Conservation (phyloP, 345 rosid species). For the Eutrema heterophyllum region DNA sequence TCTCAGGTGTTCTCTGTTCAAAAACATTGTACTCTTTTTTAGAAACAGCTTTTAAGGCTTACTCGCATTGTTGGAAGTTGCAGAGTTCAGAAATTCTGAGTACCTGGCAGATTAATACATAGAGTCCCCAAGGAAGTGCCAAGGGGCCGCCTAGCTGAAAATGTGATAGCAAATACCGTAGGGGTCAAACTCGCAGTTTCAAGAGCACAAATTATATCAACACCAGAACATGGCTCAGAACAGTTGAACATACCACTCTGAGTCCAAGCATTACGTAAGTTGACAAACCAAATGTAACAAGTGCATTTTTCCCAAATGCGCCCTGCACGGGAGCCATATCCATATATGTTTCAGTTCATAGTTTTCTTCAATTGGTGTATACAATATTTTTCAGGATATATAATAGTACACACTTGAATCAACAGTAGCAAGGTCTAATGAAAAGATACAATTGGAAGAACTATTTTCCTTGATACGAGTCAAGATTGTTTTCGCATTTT, state of each 20-base stretch:
- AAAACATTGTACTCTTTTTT: background rate
- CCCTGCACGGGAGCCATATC: slow-evolving; percentile 42
- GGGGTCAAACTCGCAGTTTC: background rate
- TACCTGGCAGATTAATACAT: slow-evolving; percentile 95
- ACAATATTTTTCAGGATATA: background rate
- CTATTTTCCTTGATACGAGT: background rate
- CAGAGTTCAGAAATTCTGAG: background rate
- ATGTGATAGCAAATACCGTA: background rate
- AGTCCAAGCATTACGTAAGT: slow-evolving; percentile 82
- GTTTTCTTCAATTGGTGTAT: background rate
- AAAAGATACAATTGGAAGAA: background rate
- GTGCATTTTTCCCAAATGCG: slow-evolving; percentile 75
- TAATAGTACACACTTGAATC: background rate
- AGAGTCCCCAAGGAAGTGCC: slow-evolving; percentile 95
- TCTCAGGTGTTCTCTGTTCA: slow-evolving; percentile 77
- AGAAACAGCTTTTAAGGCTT: background rate
- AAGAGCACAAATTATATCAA: background rate
- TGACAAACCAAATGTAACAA: slow-evolving; percentile 64
- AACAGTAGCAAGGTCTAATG: background rate
- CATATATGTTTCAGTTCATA: background rate
- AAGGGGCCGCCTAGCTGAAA: slow-evolving; percentile 84
- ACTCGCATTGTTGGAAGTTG: background rate
- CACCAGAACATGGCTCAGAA: background rate
- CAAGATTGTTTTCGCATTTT: background rate
- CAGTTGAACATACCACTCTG: slow-evolving; percentile 62